Evolutionary conservation across 192 early-diverging fungal genomes (phyloP).

Genomic region (Umbelopsis isabellina): DNA sequence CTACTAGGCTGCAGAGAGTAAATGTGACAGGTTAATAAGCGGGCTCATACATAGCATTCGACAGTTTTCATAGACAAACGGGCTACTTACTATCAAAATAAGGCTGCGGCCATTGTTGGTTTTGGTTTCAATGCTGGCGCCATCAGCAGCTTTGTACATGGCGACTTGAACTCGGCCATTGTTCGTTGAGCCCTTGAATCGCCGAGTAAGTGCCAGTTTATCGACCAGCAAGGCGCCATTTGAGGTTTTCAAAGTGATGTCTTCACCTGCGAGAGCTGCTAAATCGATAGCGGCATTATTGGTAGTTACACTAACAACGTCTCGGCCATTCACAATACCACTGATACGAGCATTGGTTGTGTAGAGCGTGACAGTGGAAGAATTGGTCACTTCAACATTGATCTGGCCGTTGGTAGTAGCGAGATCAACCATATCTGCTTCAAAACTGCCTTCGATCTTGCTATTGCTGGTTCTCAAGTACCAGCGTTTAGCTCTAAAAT

Average conservation of each 20-base stretch:
- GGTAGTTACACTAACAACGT: background rate
- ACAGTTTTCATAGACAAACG: background rate
- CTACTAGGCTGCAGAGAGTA: background rate
- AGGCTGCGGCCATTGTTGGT: background rate
- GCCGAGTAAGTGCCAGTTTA: background rate
- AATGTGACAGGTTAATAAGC: background rate
- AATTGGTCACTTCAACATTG: background rate
- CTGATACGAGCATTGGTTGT: background rate
- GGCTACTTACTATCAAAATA: background rate
- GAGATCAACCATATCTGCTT: background rate
- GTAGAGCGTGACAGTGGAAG: background rate
- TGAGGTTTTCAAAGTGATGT: background rate
- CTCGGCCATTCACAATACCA: background rate
- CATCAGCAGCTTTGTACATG: background rate
- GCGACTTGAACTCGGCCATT: background rate
- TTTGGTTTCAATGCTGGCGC: background rate
- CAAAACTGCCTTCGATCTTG: constrained; percentile 2
- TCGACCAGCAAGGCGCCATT: background rate
- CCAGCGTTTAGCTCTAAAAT: background rate
- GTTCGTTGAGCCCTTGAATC: background rate
- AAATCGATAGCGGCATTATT: background rate
- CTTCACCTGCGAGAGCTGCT: background rate
- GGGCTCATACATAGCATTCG: background rate
- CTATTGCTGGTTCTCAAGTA: constrained; percentile 2
- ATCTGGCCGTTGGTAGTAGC: constrained; percentile 1